Conservation (phyloP, 495 filamentous ascomycete species). For the Acidomyces sp. region DNA sequence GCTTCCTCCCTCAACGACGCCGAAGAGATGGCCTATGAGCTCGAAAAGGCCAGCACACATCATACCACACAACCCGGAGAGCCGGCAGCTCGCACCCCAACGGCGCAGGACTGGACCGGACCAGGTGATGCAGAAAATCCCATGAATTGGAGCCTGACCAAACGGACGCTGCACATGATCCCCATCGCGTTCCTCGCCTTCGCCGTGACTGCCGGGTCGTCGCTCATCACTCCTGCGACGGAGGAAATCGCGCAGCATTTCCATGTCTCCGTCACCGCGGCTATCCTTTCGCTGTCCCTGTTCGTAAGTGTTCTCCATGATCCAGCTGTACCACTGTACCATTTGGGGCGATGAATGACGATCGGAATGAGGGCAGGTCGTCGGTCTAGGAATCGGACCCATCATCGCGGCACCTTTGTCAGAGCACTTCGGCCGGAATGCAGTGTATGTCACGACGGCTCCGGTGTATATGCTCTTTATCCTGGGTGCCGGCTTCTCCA, state of each 20-base stretch:
- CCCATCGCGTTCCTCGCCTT: conserved; percentile 18
- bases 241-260: conserved; percentile 23
- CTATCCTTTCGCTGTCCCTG: conserved; percentile 24
- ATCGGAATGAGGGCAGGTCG: too few species aligned
- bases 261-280: conserved; percentile 22
- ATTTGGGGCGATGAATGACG: too few species aligned
- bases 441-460: conserved; percentile 31
- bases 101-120: conserved; percentile 24
- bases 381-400: conserved; percentile 29
- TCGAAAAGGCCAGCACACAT: neutral
- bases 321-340: too few species aligned
- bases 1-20: neutral
- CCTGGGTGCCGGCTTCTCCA: conserved; percentile 44
- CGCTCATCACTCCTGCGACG: conserved; percentile 37
- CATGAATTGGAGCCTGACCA: conserved; percentile 27
- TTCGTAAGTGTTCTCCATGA: too few species aligned
- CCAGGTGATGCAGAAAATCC: conserved; percentile 32
- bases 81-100: neutral
- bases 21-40: neutral
- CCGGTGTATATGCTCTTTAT: conserved; percentile 49
- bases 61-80: neutral
- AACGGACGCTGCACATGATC: conserved; percentile 21
- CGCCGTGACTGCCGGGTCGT: conserved; percentile 30
- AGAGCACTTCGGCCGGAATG: conserved; percentile 25
- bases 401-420: conserved; percentile 27